phyloP scores from a whole-genome alignment of 2,329 filamentous ascomycete species.

The Hawksworthiomyces lignivorus region DNA sequence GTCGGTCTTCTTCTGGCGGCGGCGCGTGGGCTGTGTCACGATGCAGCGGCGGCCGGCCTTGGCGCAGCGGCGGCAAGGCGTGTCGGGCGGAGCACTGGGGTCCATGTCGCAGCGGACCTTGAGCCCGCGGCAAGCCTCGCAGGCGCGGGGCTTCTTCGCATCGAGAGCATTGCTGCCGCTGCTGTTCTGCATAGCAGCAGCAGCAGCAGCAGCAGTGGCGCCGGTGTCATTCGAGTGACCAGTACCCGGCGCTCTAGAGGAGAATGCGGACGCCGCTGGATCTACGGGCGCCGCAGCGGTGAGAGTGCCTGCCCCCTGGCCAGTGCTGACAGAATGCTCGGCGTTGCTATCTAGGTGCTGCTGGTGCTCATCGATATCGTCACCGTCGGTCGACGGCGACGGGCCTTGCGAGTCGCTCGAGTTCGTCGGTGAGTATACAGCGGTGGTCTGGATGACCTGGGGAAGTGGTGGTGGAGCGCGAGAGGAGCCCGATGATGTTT shows the following conservation, averaged over 20 bases:
- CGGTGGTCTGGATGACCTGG: too few relatives aligned
- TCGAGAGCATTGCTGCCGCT: conserved; percentile 26
- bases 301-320: too few relatives aligned
- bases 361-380: conserved; percentile 1
- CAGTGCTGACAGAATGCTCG: too few relatives aligned
- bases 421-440: conserved; percentile 2
- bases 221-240: background rate
- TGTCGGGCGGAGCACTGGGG: conserved; percentile 44
- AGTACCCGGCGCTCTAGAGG: too few relatives aligned
- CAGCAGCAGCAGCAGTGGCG: too few relatives aligned
- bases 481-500: too few relatives aligned
- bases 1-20: conserved; percentile 87
- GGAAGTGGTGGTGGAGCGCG: too few relatives aligned
- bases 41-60: conserved; percentile 74
- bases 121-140: conserved; percentile 66
- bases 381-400: conserved; percentile 19
- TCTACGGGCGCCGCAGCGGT: too few relatives aligned
- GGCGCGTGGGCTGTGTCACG: conserved; percentile 65
- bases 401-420: conserved; percentile 7
- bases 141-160: conserved; percentile 61
- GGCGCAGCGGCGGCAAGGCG: conserved; percentile 65
- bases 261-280: too few relatives aligned
- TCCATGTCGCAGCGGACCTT: conserved; percentile 84
- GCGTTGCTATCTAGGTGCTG: too few relatives aligned
- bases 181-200: too few relatives aligned